Percentiles rank a stretch among this genome's conserved stretches.
Evolutionary conservation across 768 basidiomycete species (phyloP).

Genomic region (Mycena epipterygia): DNA sequence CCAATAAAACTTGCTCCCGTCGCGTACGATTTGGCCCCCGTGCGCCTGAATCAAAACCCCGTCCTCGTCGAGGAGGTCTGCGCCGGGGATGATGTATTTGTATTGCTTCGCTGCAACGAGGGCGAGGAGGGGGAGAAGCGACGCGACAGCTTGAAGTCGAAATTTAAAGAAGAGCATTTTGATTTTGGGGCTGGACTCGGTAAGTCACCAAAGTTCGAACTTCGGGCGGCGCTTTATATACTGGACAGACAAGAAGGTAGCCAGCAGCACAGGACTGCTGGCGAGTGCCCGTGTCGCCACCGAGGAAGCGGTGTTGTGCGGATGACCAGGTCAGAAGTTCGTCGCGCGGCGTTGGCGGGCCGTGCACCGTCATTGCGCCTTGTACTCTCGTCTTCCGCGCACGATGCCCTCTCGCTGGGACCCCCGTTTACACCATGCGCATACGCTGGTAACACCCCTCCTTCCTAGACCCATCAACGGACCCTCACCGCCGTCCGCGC

Average conservation of each 20-base stretch:
- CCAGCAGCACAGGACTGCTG: conserved; percentile 19
- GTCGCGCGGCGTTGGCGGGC: conserved; percentile 13
- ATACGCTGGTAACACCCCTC: no score
- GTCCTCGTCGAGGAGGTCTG: conserved; percentile 24
- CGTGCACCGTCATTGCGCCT: no score
- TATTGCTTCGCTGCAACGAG: conserved; percentile 27
- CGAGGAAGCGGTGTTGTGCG: conserved; percentile 16
- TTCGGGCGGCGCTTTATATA: conserved; percentile 16
- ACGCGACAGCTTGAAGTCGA: conserved; percentile 19
- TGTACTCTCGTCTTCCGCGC: no score
- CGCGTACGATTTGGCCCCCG: conserved; percentile 22
- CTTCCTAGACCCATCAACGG: no score
- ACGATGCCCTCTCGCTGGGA: no score
- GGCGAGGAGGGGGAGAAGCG: conserved; percentile 20
- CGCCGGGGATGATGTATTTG: conserved; percentile 27
- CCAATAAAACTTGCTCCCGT: conserved; percentile 28
- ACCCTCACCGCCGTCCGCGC: no score
- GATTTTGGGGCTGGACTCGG: conserved; percentile 9
- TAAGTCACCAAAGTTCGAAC: not conserved
- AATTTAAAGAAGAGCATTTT: conserved; percentile 23
- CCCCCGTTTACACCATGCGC: no score
- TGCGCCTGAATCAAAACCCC: conserved; percentile 29
- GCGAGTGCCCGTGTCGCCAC: conserved; percentile 5
- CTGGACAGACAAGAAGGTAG: conserved; percentile 20
- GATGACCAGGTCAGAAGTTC: conserved; percentile 30